Conservation (phyloP, 371 early-diverging fungal species). For the Blastocladiella emersonii region DNA sequence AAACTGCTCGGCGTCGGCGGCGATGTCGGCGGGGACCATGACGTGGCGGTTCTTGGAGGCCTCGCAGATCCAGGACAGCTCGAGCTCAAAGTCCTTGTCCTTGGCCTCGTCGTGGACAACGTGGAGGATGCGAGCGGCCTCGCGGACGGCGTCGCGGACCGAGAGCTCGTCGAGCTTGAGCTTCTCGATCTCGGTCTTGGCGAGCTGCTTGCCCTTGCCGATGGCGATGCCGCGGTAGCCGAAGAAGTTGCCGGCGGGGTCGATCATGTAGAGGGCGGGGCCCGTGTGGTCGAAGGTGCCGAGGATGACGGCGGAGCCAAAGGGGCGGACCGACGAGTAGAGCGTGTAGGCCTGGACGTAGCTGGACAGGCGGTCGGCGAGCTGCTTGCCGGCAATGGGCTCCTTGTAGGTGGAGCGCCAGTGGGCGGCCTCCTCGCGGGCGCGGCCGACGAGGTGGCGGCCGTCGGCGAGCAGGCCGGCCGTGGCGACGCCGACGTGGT, state of each 20-base stretch:
- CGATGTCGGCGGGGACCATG: slow-evolving; percentile 74
- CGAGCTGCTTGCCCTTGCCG: slow-evolving; percentile 93
- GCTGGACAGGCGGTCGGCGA: slow-evolving; percentile 84
- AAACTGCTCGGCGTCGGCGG: slow-evolving; percentile 67
- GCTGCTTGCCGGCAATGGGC: slow-evolving; percentile 71
- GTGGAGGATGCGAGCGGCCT: slow-evolving; percentile 92
- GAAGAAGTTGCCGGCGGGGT: slow-evolving; percentile 88
- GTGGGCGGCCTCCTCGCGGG: slow-evolving; percentile 78
- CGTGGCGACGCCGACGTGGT: slow-evolving; percentile 81
- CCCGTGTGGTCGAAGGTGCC: slow-evolving; percentile 61
- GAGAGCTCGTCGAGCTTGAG: slow-evolving; percentile 73
- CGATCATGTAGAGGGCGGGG: slow-evolving; percentile 87
- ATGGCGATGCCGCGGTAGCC: slow-evolving; percentile 89
- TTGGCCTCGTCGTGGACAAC: slow-evolving; percentile 91
- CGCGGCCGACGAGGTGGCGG: slow-evolving; percentile 73
- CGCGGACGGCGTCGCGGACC: slow-evolving; percentile 78
- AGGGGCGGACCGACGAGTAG: slow-evolving; percentile 95
- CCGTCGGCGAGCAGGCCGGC: slow-evolving; percentile 93
- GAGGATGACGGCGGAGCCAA: slow-evolving; percentile 75
- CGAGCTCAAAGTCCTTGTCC: slow-evolving; percentile 95
- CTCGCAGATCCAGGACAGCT: slow-evolving; percentile 89
- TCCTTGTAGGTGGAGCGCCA: slow-evolving; percentile 76
- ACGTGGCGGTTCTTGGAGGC: slow-evolving; percentile 64
- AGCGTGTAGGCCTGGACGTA: slow-evolving; percentile 91
- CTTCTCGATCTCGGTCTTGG: slow-evolving; percentile 95